Evolutionary conservation across 805 yeast genomes (phyloP), one percentile per base, ranked within the genome.

Genomic region (Peterozyma toletana): DNA sequence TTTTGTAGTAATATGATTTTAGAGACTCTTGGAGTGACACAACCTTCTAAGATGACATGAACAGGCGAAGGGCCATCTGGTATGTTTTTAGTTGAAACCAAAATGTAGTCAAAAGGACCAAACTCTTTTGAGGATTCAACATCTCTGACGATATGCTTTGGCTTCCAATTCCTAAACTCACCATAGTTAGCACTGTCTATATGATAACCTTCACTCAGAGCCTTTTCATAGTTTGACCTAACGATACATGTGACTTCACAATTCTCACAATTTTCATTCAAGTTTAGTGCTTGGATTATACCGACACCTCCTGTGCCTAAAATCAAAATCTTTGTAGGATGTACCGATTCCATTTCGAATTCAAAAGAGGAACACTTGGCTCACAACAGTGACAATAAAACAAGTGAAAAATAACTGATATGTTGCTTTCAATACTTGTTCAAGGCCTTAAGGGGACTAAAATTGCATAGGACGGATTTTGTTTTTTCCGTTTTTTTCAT

Each of bases 231-330:
- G 51, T 78, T 84, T 17, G 86, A 73, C 53, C 90, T 70, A 2
- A 81, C 73, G 4, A 82, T 80, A 9, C 77, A 58, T 1, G 87
- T 75, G 11, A 82, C 78, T 15, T 67, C 65, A 31, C 34, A 31
- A 9, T 31, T 31, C 5, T 64, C 53, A 0, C 69, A 72, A 36
- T 70, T 65, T 43, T 60, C 55, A 48, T 66, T 69, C 29, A 86
- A 65, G 0, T 86, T 75, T 43, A 79, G 69, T 0, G 93, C 86
- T 2, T 83, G 80, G n/a, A 86, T 77, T 5, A 85, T 68, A 17
- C 96, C 96, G 3, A 87, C 86, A 15, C 95, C 95, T 5, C 95
- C 96, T 4, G 86, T 73, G 4, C 96, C 96, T 30, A 86, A 71
- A 10, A 86, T 66, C n/a, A 86, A 64, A 5, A 80, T 79, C 45